Evolutionary conservation across 192 early-diverging fungal genomes (phyloP), one percentile per base, ranked within the genome.

Genomic region (Rhizoclosmatium globosum): DNA sequence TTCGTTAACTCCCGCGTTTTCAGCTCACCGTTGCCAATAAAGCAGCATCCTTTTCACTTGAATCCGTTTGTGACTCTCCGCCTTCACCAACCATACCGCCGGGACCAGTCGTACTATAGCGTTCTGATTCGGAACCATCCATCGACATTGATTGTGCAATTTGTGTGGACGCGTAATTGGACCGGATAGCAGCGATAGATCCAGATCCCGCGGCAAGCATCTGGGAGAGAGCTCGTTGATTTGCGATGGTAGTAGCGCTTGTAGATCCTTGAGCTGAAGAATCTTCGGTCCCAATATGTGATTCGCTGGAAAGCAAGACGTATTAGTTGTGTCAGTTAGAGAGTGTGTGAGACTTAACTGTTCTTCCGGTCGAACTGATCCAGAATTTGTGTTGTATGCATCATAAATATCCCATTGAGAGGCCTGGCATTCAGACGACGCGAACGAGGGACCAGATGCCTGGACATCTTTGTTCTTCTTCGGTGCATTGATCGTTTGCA

Each of bases 391-490:
- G 50, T 71, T 71, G 60, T 69, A 84, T 15, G 86, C 84, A 70
- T 89, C 88, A 43, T 84, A 85, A 45, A 89, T 88, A 47, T 61
- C 74, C 88, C 88, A 89, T 42, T 82, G 82, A 11, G 76, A 87
- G 13, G 77, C 81, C 71, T 80, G 82, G 42, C 74, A 76, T 69
- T 89, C 88, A 6, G 84, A 80, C 64, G 85, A 71, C 1, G 71
- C 81, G 64, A 48, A 42, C 60, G 84, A 85, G 31, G 80, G 74
- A 1, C 76, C 82, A 39, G 77, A 67, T 9, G 84, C 87, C 74
- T 91, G 90, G 31, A 91, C 84, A 7, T 91, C 90, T 74, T 90
- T 89, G 46, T 56, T 81, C 64, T 91, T 91, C 39, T 70, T 50
- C 11, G 86, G 78, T 3, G 80, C 50, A 64, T 84, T 83, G 78